phyloP scores from a whole-genome alignment of 2,329 filamentous ascomycete genomes.

The Plenodomus biglobosus region DNA sequence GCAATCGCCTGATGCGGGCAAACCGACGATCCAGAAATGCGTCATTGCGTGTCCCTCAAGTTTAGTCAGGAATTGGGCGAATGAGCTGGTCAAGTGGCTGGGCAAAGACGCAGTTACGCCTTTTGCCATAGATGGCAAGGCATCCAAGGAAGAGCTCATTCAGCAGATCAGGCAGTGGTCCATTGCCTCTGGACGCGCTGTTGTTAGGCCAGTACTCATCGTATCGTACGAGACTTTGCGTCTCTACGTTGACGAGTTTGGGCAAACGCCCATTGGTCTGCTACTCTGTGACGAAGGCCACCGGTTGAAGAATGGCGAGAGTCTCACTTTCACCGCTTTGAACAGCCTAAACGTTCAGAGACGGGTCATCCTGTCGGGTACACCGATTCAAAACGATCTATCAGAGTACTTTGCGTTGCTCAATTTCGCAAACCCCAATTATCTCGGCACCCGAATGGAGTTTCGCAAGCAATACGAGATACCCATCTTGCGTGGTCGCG shows the following conservation, averaged over 20 bases:
- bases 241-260: slow-evolving; percentile 86
- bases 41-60: slow-evolving; percentile 97
- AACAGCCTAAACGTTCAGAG: slow-evolving; percentile 88
- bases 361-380: slow-evolving; percentile 92
- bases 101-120: slow-evolving; percentile 87
- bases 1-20: slow-evolving; percentile 93
- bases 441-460: slow-evolving; percentile 84
- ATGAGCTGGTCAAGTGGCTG: slow-evolving; percentile 95
- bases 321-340: slow-evolving; percentile 88
- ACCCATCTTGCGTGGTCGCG: slow-evolving; percentile 86
- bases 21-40: slow-evolving; percentile 89
- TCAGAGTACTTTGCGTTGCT: slow-evolving; percentile 96
- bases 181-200: slow-evolving; percentile 82
- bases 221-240: slow-evolving; percentile 97
- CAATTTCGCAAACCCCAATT: slow-evolving; percentile 92
- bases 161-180: slow-evolving; percentile 93
- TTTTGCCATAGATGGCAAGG: slow-evolving; percentile 96
- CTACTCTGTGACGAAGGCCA: slow-evolving; percentile 97
- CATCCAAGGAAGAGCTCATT: slow-evolving; percentile 88
- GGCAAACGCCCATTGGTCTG: slow-evolving; percentile 84
- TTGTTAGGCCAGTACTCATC: slow-evolving; percentile 91
- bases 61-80: slow-evolving; percentile 96
- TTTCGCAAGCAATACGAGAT: slow-evolving; percentile 94
- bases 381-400: slow-evolving; percentile 97
- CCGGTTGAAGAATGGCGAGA: slow-evolving; percentile 94